Evolutionary conservation across 768 basidiomycete genomes (phyloP), one percentile per base, ranked within the genome.

Genomic region (Trametes gibbosa): DNA sequence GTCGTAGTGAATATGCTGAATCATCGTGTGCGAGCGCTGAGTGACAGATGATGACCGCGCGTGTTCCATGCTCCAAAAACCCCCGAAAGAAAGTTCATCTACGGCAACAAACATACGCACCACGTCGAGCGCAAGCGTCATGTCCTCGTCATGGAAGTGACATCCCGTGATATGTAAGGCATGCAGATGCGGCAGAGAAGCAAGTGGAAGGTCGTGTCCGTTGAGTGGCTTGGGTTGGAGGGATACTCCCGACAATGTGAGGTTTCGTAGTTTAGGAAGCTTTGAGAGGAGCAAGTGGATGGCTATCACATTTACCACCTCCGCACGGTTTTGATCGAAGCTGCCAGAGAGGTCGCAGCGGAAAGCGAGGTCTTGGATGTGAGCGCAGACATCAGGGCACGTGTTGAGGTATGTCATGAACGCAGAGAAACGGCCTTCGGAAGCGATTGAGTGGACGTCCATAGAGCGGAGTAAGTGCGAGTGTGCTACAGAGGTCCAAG

Each of bases 401-500:
- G 12, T 43, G n/a, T 43, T 43, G 4, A 21, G 17, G 19, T 5
- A 43, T 2, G 14, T n/a, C 5, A 23, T n/a, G 21, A 43, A 43
- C 4, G 17, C 17, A n/a, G 17, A 13, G 42, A 43, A 19, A 13
- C 42, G 42, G 12, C 12, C n/a, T 6, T 43, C 42, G 42, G 9
- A 23, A 21, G 42, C 42, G 19, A 19, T 43, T 6, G 42, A 43
- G 5, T 19, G 19, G 12, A 43, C 19, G 16, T 43, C n/a, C 27
- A 58, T 17, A n/a, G 50, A n/a, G 41, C 25, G 32, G 45, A 59
- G 46, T 37, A 43, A 24, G 37, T 53, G 58, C 6, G 25, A 57
- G 4, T 46, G 27, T 3, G 46, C n/a, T 6, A 34, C 34, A 3
- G 25, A 23, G 25, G 46, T 23, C 53, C 59, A 61, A 1, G 35